Base-by-base conservation (phyloP, 2,329 filamentous ascomycete species). In the Fusarium tanahbumbuense region DNA sequence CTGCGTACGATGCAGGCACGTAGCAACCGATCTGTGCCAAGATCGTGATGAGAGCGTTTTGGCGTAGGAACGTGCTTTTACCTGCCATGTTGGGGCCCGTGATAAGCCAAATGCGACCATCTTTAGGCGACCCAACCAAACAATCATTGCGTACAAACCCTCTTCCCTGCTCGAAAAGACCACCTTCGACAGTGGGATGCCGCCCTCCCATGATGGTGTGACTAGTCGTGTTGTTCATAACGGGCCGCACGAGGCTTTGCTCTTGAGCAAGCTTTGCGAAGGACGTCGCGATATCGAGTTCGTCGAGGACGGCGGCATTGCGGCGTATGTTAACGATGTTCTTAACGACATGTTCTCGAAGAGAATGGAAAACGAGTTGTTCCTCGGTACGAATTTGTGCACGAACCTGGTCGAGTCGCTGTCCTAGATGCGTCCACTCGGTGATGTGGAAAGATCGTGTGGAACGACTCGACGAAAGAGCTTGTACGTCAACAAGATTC, bases 41-140 rank as follows among this genome's bases (percentile, higher is more conserved):
- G 67, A 99, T 93, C 1, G 93, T 94, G 73, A 98, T 97, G 54
- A 99, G 86, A 4, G 96, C 96, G 79, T 97, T 98, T 76, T 99
- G 97, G 1, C 96, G 92, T 8, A 99, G 85, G 76, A 97, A 99
- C 0, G 96, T 99, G 78, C 92, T 95, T 82, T 99, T 99, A 49
- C 96, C 96, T 2, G 92, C 96, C 96, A 99, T 99, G 81, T 99
- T 99, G n/a, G 96, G 96, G 0, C 96, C 83, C 73, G 92, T 87
- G 87, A 95, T 83, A 78, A 88, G 75, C 90, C 91, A 83, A 81
- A 93, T 56, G 83, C 85, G 74, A 83, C 89, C 85, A 83, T 92
- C 81, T 86, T 40, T 90, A 78, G 68, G 87, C 79, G 81, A 89
- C n/a, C 92, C 92, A 5, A 98, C 86, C 40, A 92, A 84, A 79